Base-by-base conservation (phyloP, 2,329 filamentous ascomycete genomes). In the Chalara sp. region DNA sequence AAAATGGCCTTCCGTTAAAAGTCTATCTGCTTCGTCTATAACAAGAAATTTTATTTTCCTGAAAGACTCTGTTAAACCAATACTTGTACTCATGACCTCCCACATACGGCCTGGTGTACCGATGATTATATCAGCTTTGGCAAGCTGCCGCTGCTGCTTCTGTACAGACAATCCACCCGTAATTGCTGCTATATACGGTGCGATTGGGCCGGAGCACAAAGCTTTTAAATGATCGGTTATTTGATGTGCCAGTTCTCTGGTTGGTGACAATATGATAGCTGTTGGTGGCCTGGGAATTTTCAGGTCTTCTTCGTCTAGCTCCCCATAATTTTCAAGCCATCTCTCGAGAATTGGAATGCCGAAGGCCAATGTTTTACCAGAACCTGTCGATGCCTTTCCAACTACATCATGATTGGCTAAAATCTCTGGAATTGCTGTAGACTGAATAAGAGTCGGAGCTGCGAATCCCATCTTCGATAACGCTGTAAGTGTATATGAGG, bases 331-430 rank as follows among this genome's bases (percentile, higher is more conserved):
- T 53, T 79, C 77, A 6, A 99, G 70, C 75, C 86, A 96, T 50
- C 79, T 77, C 67, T 99, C 91, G 7, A 97, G 74, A 50, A 99
- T 93, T 0, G 93, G 93, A 55, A 99, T 90, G 1, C 86, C 89
- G 67, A 96, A 99, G 0, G 93, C 92, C 43, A 99, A 73, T 0
- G 93, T 99, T 71, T 99, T 99, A 60, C 93, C 93, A 11, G 93
- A 97, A 58, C 93, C 93, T 0, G 93, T 99, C 8, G 92, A 86
- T 2, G 93, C 93, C 71, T 99, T 99, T 41, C 93, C 93, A 56
- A 99, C 87, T 12, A 97, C 86, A 68, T 99, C 92, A 65, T 88
- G 87, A 0, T 92, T 92, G 5, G 81, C 80, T 21, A 92, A 66
- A 44, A 96, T 87, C 48, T 87, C 79, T 0, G 93, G 91, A 59